Percentiles rank a stretch among this genome's conserved stretches.
phyloP scores from a whole-genome alignment of 2,329 filamentous ascomycete genomes.

The Calonectria naviculata region DNA sequence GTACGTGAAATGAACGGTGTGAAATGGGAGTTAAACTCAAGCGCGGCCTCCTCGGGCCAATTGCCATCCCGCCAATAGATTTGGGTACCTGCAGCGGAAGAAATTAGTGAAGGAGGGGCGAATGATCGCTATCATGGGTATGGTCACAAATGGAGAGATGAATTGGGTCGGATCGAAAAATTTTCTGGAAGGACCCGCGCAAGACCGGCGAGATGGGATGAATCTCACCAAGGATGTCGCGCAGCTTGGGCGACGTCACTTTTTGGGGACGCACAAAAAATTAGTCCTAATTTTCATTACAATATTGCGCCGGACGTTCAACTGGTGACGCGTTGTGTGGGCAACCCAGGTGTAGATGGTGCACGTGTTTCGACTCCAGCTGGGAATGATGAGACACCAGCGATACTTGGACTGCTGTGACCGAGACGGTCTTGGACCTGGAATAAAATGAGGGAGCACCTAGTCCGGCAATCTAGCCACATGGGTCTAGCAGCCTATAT shows the following conservation, averaged over 20 bases:
- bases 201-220: background rate
- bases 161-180: background rate
- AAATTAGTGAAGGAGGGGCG: conserved; percentile 9
- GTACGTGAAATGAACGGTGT: conserved; percentile 22
- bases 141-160: conserved; percentile 8
- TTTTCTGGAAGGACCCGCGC: conserved; percentile 8
- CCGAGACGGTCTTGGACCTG: conserved; percentile 13
- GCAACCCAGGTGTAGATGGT: conserved; percentile 14
- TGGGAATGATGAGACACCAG: conserved; percentile 13
- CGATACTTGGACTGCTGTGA: conserved; percentile 10
- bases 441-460: conserved; percentile 14
- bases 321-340: conserved; percentile 17
- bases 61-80: conserved; percentile 8
- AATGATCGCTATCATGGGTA: conserved; percentile 16
- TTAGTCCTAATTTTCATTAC: background rate
- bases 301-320: background rate
- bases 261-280: background rate
- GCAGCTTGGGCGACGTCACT: conserved; percentile 7
- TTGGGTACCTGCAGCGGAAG: conserved; percentile 4
- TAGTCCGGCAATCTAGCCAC: conserved; percentile 11
- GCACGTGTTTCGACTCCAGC: conserved; percentile 15
- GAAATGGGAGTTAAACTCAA: conserved; percentile 11
- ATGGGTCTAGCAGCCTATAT: conserved; percentile 11
- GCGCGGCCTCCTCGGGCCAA: conserved; percentile 3
- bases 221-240: conserved; percentile 13